These are phyloP conservation scores for Populus davidiana DNA, from an alignment of 345 rosid genomes.

Conservation along the genomic window DNA sequence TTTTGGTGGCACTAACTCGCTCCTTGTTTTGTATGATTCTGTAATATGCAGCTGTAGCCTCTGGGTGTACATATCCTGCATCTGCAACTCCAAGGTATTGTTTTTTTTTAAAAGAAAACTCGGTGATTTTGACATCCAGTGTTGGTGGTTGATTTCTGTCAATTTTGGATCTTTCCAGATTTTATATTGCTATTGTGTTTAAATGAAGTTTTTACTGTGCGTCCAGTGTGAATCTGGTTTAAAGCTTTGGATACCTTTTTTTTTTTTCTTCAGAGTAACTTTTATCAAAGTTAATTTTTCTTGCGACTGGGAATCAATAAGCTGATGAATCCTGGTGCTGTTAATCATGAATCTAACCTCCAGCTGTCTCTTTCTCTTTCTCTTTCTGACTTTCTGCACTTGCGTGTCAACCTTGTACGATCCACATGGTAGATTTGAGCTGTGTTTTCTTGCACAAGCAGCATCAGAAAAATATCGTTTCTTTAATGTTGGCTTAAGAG, in stretches of 20 bases:
- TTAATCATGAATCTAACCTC: background rate
- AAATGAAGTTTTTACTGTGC: background rate
- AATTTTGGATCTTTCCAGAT: background rate
- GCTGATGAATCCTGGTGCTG: background rate
- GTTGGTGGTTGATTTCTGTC: background rate
- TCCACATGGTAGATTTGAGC: slow-evolving; percentile 3
- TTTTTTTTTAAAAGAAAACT: background rate
- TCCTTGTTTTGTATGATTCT: background rate
- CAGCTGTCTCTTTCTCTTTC: background rate
- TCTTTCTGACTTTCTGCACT: too few relatives aligned
- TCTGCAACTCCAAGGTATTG: slow-evolving; percentile 13
- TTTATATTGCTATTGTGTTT: background rate
- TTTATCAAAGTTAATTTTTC: background rate
- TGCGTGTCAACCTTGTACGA: background rate
- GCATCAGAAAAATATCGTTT: background rate
- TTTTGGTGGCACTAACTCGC: background rate
- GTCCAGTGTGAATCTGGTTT: slow-evolving; percentile 6
- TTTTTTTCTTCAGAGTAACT: background rate
- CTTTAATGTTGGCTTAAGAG: background rate
- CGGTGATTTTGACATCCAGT: background rate
- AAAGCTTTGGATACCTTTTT: background rate
- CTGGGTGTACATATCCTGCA: slow-evolving; percentile 17
- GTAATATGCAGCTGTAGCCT: slow-evolving; percentile 10
- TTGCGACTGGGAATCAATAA: background rate
- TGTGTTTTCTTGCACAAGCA: slow-evolving; percentile 17